A percentile compares a stretch with the other conserved stretches of the same genome.
Evolutionary conservation across 2,329 filamentous ascomycete species (phyloP).

Genomic region (Epichloe elymi): DNA sequence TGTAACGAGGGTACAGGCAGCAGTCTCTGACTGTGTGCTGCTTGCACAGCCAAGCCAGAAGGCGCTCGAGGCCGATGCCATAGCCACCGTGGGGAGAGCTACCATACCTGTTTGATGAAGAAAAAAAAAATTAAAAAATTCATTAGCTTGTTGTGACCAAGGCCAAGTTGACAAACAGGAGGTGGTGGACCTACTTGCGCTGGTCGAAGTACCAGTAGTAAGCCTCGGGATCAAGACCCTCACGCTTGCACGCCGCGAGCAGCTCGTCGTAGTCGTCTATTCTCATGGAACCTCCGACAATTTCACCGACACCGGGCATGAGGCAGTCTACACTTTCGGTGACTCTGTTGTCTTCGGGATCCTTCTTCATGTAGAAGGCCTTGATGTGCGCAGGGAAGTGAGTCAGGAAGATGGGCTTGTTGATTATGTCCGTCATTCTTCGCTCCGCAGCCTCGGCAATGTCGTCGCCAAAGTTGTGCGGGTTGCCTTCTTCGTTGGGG

Average conservation of each 20-base stretch:
- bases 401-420: constrained; percentile 87
- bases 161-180: neutral
- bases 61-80: constrained; percentile 51
- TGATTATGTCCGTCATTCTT: constrained; percentile 93
- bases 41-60: constrained; percentile 50
- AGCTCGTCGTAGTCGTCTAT: constrained; percentile 86
- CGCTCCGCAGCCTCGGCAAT: constrained; percentile 97
- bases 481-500: constrained; percentile 80
- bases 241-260: constrained; percentile 73
- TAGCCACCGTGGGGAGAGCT: constrained; percentile 88
- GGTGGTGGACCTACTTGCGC: constrained; percentile 45
- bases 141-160: neutral
- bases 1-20: constrained; percentile 67
- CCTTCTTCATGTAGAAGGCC: constrained; percentile 98
- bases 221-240: constrained; percentile 69
- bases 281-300: constrained; percentile 93
- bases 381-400: constrained; percentile 98
- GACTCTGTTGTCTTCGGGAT: constrained; percentile 61
- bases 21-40: constrained; percentile 50
- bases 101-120: constrained; percentile 43
- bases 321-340: constrained; percentile 82
- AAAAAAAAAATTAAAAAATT: neutral
- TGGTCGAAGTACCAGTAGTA: constrained; percentile 99
- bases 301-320: constrained; percentile 93
- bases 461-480: constrained; percentile 88